phyloP scores from a whole-genome alignment of 1,139 yeast genomes.

The Pichia sp. region DNA sequence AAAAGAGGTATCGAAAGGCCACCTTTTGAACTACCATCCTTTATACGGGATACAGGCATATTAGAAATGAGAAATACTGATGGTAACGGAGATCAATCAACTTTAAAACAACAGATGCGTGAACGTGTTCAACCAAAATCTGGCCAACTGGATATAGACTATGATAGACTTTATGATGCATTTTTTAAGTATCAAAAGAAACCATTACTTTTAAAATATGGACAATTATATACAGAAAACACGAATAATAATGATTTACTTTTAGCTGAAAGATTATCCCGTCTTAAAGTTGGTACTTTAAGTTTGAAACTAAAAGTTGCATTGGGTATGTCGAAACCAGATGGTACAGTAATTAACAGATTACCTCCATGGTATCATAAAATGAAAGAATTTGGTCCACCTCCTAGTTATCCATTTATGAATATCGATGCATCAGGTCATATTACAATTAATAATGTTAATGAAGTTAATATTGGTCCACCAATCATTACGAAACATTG shows the following conservation, averaged over 20 bases:
- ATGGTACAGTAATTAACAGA: constrained; percentile 16
- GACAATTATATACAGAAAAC: constrained; percentile 51
- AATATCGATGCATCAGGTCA: constrained; percentile 35
- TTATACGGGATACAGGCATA: constrained; percentile 79
- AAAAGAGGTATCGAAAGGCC: constrained; percentile 64
- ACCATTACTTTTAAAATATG: constrained; percentile 62
- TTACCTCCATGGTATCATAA: constrained; percentile 79
- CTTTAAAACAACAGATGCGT: constrained; percentile 65
- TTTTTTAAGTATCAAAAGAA: constrained; percentile 75
- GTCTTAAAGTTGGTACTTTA: constrained; percentile 60
- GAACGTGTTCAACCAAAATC: constrained; percentile 86
- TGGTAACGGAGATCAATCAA: constrained; percentile 28
- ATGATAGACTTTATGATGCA: constrained; percentile 75
- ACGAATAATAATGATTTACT: constrained; percentile 8
- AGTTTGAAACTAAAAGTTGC: constrained; percentile 58
- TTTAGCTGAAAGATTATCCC: constrained; percentile 30
- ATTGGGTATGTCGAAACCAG: constrained; percentile 53
- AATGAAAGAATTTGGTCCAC: constrained; percentile 72
- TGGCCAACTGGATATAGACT: constrained; percentile 84
- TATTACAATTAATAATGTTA: constrained; percentile 3
- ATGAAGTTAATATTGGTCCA: constrained; percentile 4
- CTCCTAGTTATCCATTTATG: constrained; percentile 73
- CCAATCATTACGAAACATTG: constrained; percentile 8
- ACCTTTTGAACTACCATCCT: constrained; percentile 73
- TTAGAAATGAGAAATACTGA: constrained; percentile 73